phyloP scores from a whole-genome alignment of 805 yeast genomes.

The Candida dajiaensis region DNA sequence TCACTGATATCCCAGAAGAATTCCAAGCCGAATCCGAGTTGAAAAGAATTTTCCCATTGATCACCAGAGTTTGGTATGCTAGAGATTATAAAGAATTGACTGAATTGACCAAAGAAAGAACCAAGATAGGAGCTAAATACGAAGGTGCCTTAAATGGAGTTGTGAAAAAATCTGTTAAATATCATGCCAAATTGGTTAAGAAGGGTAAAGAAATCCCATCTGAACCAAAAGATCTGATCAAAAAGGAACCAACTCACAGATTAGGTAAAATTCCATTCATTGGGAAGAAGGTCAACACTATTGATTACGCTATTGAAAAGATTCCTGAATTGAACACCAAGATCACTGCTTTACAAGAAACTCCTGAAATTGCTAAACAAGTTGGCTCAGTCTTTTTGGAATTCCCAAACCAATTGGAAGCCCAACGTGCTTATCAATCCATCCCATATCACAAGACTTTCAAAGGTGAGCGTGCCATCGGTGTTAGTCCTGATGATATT shows the following conservation, averaged over 20 bases:
- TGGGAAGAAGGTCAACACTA: constrained; percentile 82
- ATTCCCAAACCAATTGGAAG: constrained; percentile 78
- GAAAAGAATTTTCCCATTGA: constrained; percentile 56
- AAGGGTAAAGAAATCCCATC: constrained; percentile 47
- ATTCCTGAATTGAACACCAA: constrained; percentile 65
- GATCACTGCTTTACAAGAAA: constrained; percentile 52
- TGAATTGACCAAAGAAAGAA: constrained; percentile 55
- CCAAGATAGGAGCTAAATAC: constrained; percentile 51
- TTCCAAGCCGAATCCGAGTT: constrained; percentile 44
- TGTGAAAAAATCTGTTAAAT: constrained; percentile 52
- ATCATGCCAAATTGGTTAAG: constrained; percentile 49
- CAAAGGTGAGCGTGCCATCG: constrained; percentile 38
- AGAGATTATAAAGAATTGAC: constrained; percentile 54
- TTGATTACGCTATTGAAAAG: constrained; percentile 63
- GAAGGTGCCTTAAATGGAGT: constrained; percentile 63
- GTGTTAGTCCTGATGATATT: constrained; percentile 75
- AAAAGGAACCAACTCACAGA: constrained; percentile 81
- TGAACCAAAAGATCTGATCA: constrained; percentile 60
- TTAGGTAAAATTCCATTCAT: constrained; percentile 55
- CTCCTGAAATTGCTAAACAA: constrained; percentile 44
- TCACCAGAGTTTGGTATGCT: constrained; percentile 55
- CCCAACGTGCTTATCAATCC: constrained; percentile 87
- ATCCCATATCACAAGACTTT: constrained; percentile 46
- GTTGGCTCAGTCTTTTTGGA: constrained; percentile 57
- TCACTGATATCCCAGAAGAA: constrained; percentile 53